Percentiles rank a stretch among this genome's conserved stretches.
phyloP scores from a whole-genome alignment of 805 yeast species.

The Martiniozyma abietophila region DNA sequence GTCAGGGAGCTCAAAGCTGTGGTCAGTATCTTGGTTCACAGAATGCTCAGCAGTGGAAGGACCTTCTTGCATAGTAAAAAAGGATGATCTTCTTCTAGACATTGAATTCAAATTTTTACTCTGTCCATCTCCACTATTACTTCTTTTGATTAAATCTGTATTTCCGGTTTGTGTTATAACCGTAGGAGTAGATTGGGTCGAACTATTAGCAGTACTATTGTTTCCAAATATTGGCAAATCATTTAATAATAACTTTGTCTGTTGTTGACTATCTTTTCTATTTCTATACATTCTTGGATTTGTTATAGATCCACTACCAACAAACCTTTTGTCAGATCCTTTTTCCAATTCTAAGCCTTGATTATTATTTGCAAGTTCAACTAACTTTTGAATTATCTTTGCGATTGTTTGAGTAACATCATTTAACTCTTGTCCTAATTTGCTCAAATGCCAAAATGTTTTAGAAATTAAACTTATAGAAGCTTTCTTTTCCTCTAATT shows the following conservation, averaged over 20 bases:
- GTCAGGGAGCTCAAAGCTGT: slow-evolving; percentile 33
- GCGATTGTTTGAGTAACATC: slow-evolving; percentile 57
- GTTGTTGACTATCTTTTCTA: slow-evolving; percentile 17
- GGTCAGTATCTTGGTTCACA: too few species aligned
- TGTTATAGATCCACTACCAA: slow-evolving; percentile 13
- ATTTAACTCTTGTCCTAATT: slow-evolving; percentile 45
- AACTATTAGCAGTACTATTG: too few species aligned
- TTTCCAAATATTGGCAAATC: slow-evolving; percentile 14
- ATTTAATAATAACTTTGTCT: slow-evolving; percentile 15
- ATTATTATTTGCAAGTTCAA: slow-evolving; percentile 32
- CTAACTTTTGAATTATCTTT: slow-evolving; percentile 40
- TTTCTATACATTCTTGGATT: slow-evolving; percentile 7
- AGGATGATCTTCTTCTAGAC: too few species aligned
- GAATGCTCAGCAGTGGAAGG: too few species aligned
- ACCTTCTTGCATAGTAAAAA: too few species aligned
- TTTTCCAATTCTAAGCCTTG: slow-evolving; percentile 11
- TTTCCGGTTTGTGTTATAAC: too few species aligned
- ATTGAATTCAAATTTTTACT: too few species aligned
- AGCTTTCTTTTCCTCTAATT: slow-evolving; percentile 30
- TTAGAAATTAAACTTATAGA: slow-evolving; percentile 39
- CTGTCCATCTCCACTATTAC: too few species aligned
- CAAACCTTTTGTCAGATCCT: slow-evolving; percentile 10
- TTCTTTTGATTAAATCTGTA: too few species aligned
- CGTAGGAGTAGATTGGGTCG: too few species aligned
- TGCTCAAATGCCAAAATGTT: slow-evolving; percentile 50